These are phyloP conservation scores for Arthromyces matolae DNA, from an alignment of 768 basidiomycete species.

Conservation along the genomic window DNA sequence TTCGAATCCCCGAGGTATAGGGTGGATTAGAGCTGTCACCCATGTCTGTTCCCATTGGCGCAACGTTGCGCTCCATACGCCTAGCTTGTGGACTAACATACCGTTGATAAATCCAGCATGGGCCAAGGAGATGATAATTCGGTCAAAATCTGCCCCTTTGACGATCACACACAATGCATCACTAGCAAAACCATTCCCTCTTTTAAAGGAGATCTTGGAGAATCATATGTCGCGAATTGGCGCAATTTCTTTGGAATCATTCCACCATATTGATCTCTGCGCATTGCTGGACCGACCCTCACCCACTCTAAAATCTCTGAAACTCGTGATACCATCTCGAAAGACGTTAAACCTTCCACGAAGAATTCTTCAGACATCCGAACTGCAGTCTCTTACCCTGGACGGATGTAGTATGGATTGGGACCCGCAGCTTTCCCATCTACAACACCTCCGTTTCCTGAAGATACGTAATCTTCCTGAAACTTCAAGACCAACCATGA, in stretches of 20 bases:
- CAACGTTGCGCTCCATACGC: conserved; percentile 1
- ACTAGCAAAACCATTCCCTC: background rate
- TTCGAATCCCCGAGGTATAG: too few species aligned
- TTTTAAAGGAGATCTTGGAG: background rate
- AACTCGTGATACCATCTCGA: too few species aligned
- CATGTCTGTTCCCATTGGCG: conserved; percentile 13
- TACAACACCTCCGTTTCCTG: too few species aligned
- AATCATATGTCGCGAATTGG: background rate
- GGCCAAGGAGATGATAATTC: conserved; percentile 5
- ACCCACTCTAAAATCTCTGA: conserved; percentile 1
- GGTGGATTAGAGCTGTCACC: conserved; percentile 3
- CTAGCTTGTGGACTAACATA: conserved; percentile 4
- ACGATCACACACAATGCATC: background rate
- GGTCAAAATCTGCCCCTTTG: conserved; percentile 8
- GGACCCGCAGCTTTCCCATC: too few species aligned
- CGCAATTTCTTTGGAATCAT: background rate
- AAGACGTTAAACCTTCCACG: too few species aligned
- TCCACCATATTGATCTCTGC: background rate
- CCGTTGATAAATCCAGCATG: conserved; percentile 1
- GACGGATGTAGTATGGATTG: too few species aligned
- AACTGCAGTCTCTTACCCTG: too few species aligned
- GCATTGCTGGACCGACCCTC: background rate
- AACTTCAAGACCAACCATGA: too few species aligned
- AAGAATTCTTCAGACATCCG: too few species aligned
- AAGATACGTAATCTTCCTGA: too few species aligned